phyloP scores from a whole-genome alignment of 2,329 filamentous ascomycete genomes.

The Xylaria sp. region DNA sequence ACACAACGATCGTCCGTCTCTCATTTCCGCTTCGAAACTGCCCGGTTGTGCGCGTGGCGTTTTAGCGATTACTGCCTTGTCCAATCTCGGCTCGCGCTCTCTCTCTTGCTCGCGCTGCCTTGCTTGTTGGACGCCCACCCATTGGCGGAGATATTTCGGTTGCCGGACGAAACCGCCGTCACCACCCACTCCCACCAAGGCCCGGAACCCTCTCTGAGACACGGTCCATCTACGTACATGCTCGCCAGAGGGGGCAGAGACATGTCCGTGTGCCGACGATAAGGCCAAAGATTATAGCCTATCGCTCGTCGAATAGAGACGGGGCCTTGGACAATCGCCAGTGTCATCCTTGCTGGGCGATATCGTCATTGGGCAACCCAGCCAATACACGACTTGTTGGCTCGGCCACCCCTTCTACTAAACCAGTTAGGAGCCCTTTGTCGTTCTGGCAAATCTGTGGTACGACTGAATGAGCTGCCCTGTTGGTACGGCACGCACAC shows the following conservation, averaged over 20 bases:
- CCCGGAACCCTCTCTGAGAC: slow-evolving; percentile 25
- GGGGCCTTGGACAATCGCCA: not conserved
- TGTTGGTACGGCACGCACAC: slow-evolving; percentile 30
- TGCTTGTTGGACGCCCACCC: not conserved
- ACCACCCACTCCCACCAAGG: slow-evolving; percentile 10
- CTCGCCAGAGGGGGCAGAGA: slow-evolving; percentile 15
- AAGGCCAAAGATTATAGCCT: slow-evolving; percentile 5
- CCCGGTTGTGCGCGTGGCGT: slow-evolving; percentile 12
- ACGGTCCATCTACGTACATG: slow-evolving; percentile 16
- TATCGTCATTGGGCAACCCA: not conserved
- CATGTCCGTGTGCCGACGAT: slow-evolving; percentile 11
- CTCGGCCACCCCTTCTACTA: not conserved
- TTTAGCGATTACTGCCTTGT: not conserved
- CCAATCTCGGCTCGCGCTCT: slow-evolving; percentile 14
- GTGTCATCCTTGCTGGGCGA: slow-evolving; percentile 5
- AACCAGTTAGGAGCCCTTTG: slow-evolving; percentile 24
- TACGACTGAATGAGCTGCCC: slow-evolving; percentile 33
- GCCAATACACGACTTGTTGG: slow-evolving; percentile 6
- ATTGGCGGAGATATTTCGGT: slow-evolving; percentile 23
- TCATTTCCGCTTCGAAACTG: slow-evolving; percentile 2
- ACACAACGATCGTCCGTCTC: slow-evolving; percentile 9
- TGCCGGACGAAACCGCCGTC: slow-evolving; percentile 15
- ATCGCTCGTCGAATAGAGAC: slow-evolving; percentile 7
- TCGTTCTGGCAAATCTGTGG: slow-evolving; percentile 29
- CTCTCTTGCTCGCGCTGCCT: slow-evolving; percentile 14